Evolutionary conservation across 2,329 filamentous ascomycete species (phyloP).

Genomic region (Ophiostoma ulmi): DNA sequence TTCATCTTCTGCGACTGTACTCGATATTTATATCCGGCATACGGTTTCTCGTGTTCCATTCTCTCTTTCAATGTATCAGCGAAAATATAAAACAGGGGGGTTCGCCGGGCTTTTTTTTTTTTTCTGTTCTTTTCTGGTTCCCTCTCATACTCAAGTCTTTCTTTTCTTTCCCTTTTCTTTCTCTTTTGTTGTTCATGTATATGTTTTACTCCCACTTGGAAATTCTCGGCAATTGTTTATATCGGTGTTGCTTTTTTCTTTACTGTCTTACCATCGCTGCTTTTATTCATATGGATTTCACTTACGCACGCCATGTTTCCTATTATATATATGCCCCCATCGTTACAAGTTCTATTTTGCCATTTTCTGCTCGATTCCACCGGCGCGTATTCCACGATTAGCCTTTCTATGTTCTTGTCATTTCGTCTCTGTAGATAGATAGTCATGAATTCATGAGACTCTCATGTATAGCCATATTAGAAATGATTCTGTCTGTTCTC

Average conservation of each 20-base stretch:
- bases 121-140: background rate
- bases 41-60: background rate
- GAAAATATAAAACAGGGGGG: background rate
- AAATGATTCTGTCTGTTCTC: background rate
- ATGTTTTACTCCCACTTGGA: constrained; percentile 9
- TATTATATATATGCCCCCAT: background rate
- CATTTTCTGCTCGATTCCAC: background rate
- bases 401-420: background rate
- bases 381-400: background rate
- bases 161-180: background rate
- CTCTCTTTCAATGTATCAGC: background rate
- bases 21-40: background rate
- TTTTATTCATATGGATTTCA: constrained; percentile 13
- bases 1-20: background rate
- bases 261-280: background rate
- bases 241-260: constrained; percentile 14
- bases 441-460: background rate
- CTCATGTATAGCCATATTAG: background rate
- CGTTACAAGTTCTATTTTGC: background rate
- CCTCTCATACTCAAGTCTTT: background rate
- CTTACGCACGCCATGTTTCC: background rate
- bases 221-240: constrained; percentile 15
- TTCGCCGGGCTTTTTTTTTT: background rate
- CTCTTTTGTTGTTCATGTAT: constrained; percentile 12
- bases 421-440: background rate